Evolutionary conservation across 768 basidiomycete genomes (phyloP).

Genomic region (Agrocybe praecox): DNA sequence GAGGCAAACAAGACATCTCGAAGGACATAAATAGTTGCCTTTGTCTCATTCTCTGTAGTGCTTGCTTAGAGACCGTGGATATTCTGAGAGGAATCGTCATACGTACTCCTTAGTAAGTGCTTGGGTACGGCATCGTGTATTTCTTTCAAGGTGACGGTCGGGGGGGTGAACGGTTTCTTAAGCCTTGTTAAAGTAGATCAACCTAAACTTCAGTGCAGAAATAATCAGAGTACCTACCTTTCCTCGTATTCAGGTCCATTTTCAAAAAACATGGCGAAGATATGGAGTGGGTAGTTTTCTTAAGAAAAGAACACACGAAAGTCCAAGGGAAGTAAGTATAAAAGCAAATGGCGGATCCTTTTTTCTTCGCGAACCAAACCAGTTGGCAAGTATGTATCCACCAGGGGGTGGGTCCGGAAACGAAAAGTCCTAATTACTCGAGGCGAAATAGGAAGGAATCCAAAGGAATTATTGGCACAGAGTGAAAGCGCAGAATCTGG

Average conservation of each 20-base stretch:
- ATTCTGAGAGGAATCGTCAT: not conserved
- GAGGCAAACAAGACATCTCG: slow-evolving; percentile 46
- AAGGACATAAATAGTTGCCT: slow-evolving; percentile 42
- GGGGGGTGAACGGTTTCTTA: slow-evolving; percentile 48
- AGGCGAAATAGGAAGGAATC: not conserved
- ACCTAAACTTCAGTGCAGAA: not conserved
- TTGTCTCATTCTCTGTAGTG: slow-evolving; percentile 34
- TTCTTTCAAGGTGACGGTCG: slow-evolving; percentile 51
- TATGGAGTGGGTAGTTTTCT: slow-evolving; percentile 2
- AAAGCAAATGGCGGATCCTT: too few relatives aligned
- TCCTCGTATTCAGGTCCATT: slow-evolving; percentile 44
- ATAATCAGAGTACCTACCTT: slow-evolving; percentile 26
- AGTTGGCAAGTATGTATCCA: too few relatives aligned
- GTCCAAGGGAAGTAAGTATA: not conserved
- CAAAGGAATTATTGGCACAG: not conserved
- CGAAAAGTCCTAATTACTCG: not conserved
- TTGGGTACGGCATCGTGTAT: slow-evolving; percentile 60
- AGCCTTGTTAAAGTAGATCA: slow-evolving; percentile 28
- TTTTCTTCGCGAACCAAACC: not conserved
- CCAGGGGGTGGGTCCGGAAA: not conserved
- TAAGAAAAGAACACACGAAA: slow-evolving; percentile 7
- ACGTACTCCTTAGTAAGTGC: slow-evolving; percentile 45
- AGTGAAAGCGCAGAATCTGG: not conserved
- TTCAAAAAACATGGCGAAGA: slow-evolving; percentile 24
- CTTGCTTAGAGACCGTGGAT: not conserved